These are phyloP conservation scores for Furcasterigmium sp. DNA, from an alignment of 2,329 filamentous ascomycete species.

Conservation along the genomic window DNA sequence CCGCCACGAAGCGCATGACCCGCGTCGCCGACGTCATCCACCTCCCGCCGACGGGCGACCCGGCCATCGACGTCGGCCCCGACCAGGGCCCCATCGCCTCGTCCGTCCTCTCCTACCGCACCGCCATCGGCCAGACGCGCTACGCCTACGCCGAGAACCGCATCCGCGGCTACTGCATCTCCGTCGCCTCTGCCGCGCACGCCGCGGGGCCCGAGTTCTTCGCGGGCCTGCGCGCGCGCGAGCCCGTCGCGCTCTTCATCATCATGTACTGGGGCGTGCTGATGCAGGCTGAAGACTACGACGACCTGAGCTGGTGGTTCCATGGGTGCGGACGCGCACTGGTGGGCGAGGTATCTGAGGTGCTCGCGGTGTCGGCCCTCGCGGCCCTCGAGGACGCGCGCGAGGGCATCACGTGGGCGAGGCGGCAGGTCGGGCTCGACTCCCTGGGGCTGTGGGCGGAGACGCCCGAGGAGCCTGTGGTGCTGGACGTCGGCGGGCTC, in stretches of 20 bases:
- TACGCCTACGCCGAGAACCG: slow-evolving; percentile 23
- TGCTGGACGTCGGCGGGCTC: too few species aligned
- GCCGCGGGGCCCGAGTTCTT: slow-evolving; percentile 22
- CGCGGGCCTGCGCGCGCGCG: slow-evolving; percentile 18
- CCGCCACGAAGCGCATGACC: slow-evolving; percentile 3
- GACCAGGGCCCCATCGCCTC: not conserved
- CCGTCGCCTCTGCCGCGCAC: slow-evolving; percentile 19
- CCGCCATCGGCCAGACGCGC: slow-evolving; percentile 1
- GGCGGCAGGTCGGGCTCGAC: slow-evolving; percentile 2
- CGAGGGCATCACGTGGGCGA: slow-evolving; percentile 3
- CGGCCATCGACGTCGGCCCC: not conserved
- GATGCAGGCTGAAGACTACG: slow-evolving; percentile 12
- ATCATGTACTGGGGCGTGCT: slow-evolving; percentile 31
- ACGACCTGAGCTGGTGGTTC: not conserved
- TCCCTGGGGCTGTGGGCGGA: not conserved
- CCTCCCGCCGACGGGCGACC: not conserved
- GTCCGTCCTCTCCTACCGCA: not conserved
- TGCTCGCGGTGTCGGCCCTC: not conserved
- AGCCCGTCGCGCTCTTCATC: slow-evolving; percentile 29
- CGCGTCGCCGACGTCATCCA: not conserved
- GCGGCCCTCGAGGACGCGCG: not conserved
- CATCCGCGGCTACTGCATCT: slow-evolving; percentile 23
- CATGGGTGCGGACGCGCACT: not conserved
- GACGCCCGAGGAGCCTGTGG: too few species aligned
- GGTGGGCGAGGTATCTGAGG: not conserved